Conservation (phyloP, 495 filamentous ascomycete genomes). For the Penicillium salamii region DNA sequence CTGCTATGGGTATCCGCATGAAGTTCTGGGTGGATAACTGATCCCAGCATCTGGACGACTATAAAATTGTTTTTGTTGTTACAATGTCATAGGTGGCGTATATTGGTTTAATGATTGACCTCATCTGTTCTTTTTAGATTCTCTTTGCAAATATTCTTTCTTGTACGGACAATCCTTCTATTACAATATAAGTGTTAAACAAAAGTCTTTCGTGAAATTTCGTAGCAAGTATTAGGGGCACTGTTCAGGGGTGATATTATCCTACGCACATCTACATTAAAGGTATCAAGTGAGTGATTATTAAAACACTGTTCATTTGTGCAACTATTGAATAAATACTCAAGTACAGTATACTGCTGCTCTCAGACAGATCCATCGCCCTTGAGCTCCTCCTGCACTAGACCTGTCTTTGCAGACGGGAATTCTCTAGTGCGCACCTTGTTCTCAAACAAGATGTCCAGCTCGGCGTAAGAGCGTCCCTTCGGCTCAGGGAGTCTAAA, state of each 20-base stretch:
- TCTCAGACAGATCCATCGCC: not conserved
- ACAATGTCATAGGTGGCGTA: slow-evolving; percentile 32
- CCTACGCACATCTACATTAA: no score
- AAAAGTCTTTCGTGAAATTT: not conserved
- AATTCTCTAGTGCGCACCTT: slow-evolving; percentile 30
- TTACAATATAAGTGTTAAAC: slow-evolving; percentile 7
- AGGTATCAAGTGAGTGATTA: no score
- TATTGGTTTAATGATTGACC: slow-evolving; percentile 16
- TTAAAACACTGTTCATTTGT: no score
- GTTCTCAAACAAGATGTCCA: slow-evolving; percentile 42
- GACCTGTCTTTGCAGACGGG: slow-evolving; percentile 3
- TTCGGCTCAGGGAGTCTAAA: slow-evolving; percentile 61
- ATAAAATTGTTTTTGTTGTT: slow-evolving; percentile 16
- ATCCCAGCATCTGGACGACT: slow-evolving; percentile 13
- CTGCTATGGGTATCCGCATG: slow-evolving; percentile 88
- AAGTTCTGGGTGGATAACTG: slow-evolving; percentile 73
- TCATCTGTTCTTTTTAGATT: slow-evolving; percentile 15
- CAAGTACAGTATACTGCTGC: not conserved
- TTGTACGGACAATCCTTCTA: slow-evolving; percentile 10
- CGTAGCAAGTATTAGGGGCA: no score
- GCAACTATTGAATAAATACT: not conserved
- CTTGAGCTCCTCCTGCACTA: slow-evolving; percentile 5
- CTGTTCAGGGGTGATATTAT: no score
- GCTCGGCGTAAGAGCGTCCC: slow-evolving; percentile 57
- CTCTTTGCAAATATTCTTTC: slow-evolving; percentile 19